Conservation (phyloP, 306 rosid species). For the Rosa multiflora region DNA sequence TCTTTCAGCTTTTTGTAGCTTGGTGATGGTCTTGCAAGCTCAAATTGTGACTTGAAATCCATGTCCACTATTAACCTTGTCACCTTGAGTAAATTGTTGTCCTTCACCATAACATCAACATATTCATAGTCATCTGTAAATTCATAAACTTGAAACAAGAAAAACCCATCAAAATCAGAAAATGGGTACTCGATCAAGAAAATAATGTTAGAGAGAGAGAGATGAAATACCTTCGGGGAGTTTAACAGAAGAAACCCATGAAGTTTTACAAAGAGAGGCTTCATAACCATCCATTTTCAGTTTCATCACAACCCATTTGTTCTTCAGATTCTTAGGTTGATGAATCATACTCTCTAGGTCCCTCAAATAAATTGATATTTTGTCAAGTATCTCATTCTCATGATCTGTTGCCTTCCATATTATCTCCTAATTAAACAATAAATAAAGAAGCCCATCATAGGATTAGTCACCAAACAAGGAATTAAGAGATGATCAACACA, state of each 20-base stretch:
- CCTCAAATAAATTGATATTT: slow-evolving; percentile 27
- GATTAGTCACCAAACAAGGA: neutral
- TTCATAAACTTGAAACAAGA: slow-evolving; percentile 4
- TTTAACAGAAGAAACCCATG: slow-evolving; percentile 32
- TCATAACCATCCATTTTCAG: slow-evolving; percentile 44
- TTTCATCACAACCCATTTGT: slow-evolving; percentile 29
- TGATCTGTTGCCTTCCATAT: slow-evolving; percentile 26
- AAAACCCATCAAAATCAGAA: neutral
- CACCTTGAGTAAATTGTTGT: slow-evolving; percentile 18
- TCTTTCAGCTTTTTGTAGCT: slow-evolving; percentile 51
- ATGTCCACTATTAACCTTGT: slow-evolving; percentile 63
- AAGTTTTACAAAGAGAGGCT: slow-evolving; percentile 46
- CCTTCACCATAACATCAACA: slow-evolving; percentile 44
- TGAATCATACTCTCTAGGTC: slow-evolving; percentile 8
- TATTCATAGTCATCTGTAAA: slow-evolving; percentile 65
- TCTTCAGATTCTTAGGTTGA: slow-evolving; percentile 23
- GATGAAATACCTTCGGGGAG: slow-evolving; percentile 17
- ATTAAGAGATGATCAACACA: neutral
- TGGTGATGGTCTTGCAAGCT: slow-evolving; percentile 68
- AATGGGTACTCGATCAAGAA: neutral
- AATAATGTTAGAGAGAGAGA: neutral
- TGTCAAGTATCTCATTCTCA: slow-evolving; percentile 37
- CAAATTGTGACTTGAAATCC: slow-evolving; percentile 82
- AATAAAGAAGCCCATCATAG: neutral
- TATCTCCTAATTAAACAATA: slow-evolving; percentile 10